Evolutionary conservation across 2,329 filamentous ascomycete species (phyloP), one percentile per base, ranked within the genome.

Genomic region (Neopestalotiopsis sp.): DNA sequence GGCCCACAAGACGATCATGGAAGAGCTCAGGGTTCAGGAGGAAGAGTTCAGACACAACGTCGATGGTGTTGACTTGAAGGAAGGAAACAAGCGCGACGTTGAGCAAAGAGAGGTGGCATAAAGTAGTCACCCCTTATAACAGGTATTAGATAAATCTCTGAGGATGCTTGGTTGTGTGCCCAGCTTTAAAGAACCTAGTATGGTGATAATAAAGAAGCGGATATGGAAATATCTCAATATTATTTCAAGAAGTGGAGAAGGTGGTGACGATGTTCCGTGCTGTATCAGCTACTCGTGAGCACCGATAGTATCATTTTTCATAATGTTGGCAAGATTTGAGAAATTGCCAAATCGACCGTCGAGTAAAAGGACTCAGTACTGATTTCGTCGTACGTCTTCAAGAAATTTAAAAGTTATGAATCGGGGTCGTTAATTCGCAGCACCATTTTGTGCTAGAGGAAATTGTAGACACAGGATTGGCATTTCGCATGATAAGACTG

Each of bases 1-100:
- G 65, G 85, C 86, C 0, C 82, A 87, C 74, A 72, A 72, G 61
- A 70, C 74, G 13, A 70, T 88, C 66, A 83, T 88, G 79, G 79
- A 78, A 2, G 81, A 85, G 70, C 78, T 87, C 20, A 69, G 71
- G 17, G 52, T 68, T 14, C 75, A 79, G 20, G 80, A 83, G 6
- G 76, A 77, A 40, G 77, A 80, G 69, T 80, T 78, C 67, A 72
- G 79, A n/a, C 74, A 76, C 20, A 73, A 73, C 58, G 68, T 65
- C n/a, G 70, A 74, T 10, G 73, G 73, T 5, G 68, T 70, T n/a
- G 69, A 73, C 4, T 62, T 74, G 40, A 60, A 61, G 4, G 65
- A 71, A 4, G 67, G 69, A 9, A 60, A 45, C 34, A 70, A 72
- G 68, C 32, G 59, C 40, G 20, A 70, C 13, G 62, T 70, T 10